Base-by-base conservation (phyloP, 2,329 filamentous ascomycete species). In the Trichophyton verrucosum region DNA sequence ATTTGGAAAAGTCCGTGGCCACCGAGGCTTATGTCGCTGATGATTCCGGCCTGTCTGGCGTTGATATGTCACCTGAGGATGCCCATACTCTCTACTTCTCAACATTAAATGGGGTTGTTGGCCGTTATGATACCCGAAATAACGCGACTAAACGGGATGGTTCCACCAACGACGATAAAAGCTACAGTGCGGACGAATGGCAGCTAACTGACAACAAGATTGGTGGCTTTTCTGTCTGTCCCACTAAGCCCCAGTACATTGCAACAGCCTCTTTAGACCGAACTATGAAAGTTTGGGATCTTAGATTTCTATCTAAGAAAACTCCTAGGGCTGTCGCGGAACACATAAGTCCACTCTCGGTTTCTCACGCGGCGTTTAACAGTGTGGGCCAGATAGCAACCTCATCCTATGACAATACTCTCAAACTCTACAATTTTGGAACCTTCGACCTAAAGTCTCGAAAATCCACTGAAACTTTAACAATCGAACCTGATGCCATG, bases 351-450 rank as follows among this genome's bases (percentile, higher is more conserved):
- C 82, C 87, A 2, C 77, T 97, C 0, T 95, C 89, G 0, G 91
- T 99, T 0, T 95, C 89, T 0, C 91, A 96, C 71, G 94, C 92
- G 0, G 88, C 91, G 0, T 99, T 91, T 85, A 94, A 91, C 64
- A 79, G 84, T 0, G 86, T 82, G 0, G 94, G 92, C 0, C 88
- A 95, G 65, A 79, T 99, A 3, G 94, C 91, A 0, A 99, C 94
- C 0, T 88, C 91, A 0, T 92, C 88, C 0, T 99, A 99, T 71
- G 94, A 99, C 69, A 91, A 99, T 68, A 95, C 89, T 0, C 82
- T 99, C 65, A 97, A 97, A 70, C 87, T 99, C 8, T 90, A 97
- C 75, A 83, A 91, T 66, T 88, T 95, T 66, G 79, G 75, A 3
- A 71, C 75, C 7, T 77, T 81, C 0, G 79, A 81, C 7, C 79